Evolutionary conservation across 129 eudicot species (phyloP), one percentile per base, ranked within the genome.

Genomic region (Arctium lappa): DNA sequence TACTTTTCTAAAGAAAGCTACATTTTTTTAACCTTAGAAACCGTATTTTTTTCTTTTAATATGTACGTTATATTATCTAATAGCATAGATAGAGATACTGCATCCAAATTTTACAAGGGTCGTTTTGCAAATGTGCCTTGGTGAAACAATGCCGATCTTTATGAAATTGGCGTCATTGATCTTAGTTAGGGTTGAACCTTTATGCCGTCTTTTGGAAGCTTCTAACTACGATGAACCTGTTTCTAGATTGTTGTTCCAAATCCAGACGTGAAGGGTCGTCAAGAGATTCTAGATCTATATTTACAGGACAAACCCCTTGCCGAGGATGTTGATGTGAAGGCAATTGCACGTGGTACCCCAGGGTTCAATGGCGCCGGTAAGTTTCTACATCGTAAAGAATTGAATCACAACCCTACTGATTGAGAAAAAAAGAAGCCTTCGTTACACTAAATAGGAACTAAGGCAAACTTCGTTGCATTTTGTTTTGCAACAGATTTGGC

Each of bases 311-410:
- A 94, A 84, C 98, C 98, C 38, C 81, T 91, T 84, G 89, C 88
- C 11, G 93, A 91, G 60, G 97, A 91, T 83, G 98, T 94, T 11
- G 97, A 94, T 89, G 88, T 92, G 81, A 92, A 92, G 77, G 87
- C 97, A 81, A 89, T 92, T 80, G 98, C 98, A 39, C 97, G 97
- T 66, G 98, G 97, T 85, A 92, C 98, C 83, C 98, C 98, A 11
- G 97, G 97, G 63, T 94, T 94, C 86, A 94, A 94, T 79, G 98
- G 97, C 37, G 98, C 98, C 63, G 97, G 98, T 86, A 85, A 6
- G 87, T 78, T 72, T 63, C 33, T 71, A 62, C 22, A 7, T 8
- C 15, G 27, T 38, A 74, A 66, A 18, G 2, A 11, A 74, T 9
- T 4, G 4, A 56, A 22, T 22, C 27, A 22, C 27, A 22, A 22